Conservation (phyloP, 2,329 filamentous ascomycete genomes). For the Diaporthe vaccinii region DNA sequence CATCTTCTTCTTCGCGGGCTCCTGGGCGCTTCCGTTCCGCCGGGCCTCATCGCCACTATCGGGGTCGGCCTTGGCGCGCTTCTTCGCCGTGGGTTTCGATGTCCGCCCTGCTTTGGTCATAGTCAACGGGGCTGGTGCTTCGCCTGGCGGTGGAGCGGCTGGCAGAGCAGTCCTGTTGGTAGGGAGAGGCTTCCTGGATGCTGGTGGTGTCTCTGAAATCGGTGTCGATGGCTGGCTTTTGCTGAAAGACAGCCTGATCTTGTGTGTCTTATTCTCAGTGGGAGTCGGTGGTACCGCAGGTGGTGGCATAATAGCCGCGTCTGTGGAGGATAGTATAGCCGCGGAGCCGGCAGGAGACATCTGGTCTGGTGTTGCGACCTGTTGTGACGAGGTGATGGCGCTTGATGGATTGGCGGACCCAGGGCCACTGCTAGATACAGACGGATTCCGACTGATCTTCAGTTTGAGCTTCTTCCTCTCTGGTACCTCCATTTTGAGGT, state of each 20-base stretch:
- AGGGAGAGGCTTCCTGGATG: constrained; percentile 37
- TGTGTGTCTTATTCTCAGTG: constrained; percentile 42
- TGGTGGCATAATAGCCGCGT: constrained; percentile 38
- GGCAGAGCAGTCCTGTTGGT: constrained; percentile 47
- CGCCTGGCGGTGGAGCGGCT: constrained; percentile 50
- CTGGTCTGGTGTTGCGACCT: constrained; percentile 35
- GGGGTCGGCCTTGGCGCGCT: constrained; percentile 69
- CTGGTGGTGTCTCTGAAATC: constrained; percentile 38
- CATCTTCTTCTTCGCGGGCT: constrained; percentile 46
- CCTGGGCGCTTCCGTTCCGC: constrained; percentile 55
- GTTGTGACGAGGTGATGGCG: constrained; percentile 18
- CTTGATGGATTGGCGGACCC: constrained; percentile 27
- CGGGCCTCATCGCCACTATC: constrained; percentile 61
- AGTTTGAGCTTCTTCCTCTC: constrained; percentile 40
- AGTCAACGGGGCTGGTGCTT: constrained; percentile 42
- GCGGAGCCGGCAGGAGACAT: constrained; percentile 30
- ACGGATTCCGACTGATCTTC: constrained; percentile 38
- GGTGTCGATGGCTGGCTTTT: constrained; percentile 49
- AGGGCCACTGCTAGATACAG: constrained; percentile 38
- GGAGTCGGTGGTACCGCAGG: constrained; percentile 40
- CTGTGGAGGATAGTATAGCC: background rate
- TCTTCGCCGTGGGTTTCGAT: constrained; percentile 73
- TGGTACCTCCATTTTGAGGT: constrained; percentile 36
- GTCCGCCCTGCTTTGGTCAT: constrained; percentile 73
- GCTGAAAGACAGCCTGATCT: constrained; percentile 46